phyloP scores from a whole-genome alignment of 148 eudicot species.

The Rhododendron griersonianum region DNA sequence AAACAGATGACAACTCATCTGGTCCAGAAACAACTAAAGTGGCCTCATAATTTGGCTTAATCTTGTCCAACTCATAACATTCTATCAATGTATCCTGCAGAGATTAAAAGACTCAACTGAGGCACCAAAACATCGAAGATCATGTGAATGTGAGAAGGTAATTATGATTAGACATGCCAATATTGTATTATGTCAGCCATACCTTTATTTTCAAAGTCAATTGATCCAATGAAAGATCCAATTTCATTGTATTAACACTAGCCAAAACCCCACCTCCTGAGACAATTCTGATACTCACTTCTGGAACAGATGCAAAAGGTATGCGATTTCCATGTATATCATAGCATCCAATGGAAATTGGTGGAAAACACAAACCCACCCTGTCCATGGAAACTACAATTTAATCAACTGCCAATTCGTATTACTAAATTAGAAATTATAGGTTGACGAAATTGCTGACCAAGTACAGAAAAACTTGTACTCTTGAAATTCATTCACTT shows the following conservation, averaged over 20 bases:
- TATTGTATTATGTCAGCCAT: background rate
- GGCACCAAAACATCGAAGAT: background rate
- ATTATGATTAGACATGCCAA: background rate
- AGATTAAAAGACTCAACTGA: background rate
- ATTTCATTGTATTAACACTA: slow-evolving; percentile 11
- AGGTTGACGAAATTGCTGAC: background rate
- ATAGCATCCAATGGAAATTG: slow-evolving; percentile 38
- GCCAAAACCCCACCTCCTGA: slow-evolving; percentile 21
- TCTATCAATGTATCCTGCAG: slow-evolving; percentile 39
- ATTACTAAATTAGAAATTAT: background rate
- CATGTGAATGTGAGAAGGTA: background rate
- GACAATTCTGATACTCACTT: slow-evolving; percentile 29
- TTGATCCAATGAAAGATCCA: slow-evolving; percentile 28
- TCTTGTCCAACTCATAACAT: slow-evolving; percentile 41
- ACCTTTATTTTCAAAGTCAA: slow-evolving; percentile 37
- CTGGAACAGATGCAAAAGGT: slow-evolving; percentile 33
- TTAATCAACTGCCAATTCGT: background rate
- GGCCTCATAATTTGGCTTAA: slow-evolving; percentile 53
- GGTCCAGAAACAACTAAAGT: slow-evolving; percentile 28
- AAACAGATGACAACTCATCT: slow-evolving; percentile 24
- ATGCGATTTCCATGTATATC: slow-evolving; percentile 44
- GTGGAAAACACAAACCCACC: slow-evolving; percentile 44
- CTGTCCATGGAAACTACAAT: slow-evolving; percentile 26
- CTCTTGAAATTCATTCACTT: background rate
- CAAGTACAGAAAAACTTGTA: background rate